Conservation (phyloP, 345 rosid species). For the Lepidium sativum region DNA sequence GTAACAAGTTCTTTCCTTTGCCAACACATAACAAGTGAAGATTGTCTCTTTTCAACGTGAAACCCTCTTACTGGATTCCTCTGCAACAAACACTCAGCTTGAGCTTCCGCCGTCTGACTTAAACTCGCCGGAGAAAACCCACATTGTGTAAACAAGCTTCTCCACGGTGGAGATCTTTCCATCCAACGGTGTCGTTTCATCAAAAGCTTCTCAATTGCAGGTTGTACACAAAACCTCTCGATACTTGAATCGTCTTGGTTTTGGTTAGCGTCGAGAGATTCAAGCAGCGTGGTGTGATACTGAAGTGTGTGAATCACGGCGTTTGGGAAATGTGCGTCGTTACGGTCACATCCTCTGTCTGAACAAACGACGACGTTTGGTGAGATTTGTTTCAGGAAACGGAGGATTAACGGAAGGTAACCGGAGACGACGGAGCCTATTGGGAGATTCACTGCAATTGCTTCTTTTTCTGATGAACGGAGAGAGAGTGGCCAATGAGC, state of each 20-base stretch:
- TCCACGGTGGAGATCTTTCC: slow-evolving; percentile 63
- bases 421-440: slow-evolving; percentile 47
- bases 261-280: slow-evolving; percentile 70
- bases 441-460: slow-evolving; percentile 74
- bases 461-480: slow-evolving; percentile 41
- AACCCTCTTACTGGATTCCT: slow-evolving; percentile 66
- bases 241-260: slow-evolving; percentile 34
- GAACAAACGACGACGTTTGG: slow-evolving; percentile 76
- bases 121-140: slow-evolving; percentile 62
- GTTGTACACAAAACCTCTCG: slow-evolving; percentile 68
- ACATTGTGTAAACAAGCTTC: slow-evolving; percentile 52
- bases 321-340: slow-evolving; percentile 69
- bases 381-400: slow-evolving; percentile 58
- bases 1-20: slow-evolving; percentile 74
- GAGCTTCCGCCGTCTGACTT: slow-evolving; percentile 76
- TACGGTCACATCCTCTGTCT: slow-evolving; percentile 70
- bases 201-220: slow-evolving; percentile 56
- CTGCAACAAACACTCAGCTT: slow-evolving; percentile 76
- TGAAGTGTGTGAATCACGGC: slow-evolving; percentile 61
- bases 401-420: slow-evolving; percentile 51
- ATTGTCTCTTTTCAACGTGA: slow-evolving; percentile 71
- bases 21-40: slow-evolving; percentile 74
- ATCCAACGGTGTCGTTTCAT: slow-evolving; percentile 50
- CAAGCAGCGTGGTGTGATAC: slow-evolving; percentile 47
- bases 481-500: slow-evolving; percentile 40